Evolutionary conservation across 306 rosid genomes (phyloP).

Genomic region (Quercus ilex): DNA sequence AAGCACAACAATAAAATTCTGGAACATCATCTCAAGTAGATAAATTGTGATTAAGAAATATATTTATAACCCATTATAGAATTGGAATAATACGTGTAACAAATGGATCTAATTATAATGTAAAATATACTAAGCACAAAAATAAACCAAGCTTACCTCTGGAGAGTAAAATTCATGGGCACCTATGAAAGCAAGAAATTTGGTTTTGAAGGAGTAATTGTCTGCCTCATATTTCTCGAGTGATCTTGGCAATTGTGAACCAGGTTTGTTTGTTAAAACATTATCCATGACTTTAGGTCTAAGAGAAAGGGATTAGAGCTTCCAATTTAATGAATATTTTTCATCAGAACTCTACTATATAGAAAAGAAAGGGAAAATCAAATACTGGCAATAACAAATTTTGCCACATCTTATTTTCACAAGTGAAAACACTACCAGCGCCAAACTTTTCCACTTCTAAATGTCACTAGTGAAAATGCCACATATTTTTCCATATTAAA

Average conservation of each 20-base stretch:
- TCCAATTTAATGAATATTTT: background rate
- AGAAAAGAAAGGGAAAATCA: background rate
- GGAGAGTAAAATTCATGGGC: slow-evolving; percentile 36
- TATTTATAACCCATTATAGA: no score
- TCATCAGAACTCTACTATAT: background rate
- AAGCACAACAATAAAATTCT: no score
- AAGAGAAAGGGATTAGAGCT: background rate
- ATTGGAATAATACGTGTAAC: no score
- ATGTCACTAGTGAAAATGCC: background rate
- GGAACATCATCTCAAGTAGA: no score
- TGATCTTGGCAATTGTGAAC: slow-evolving; percentile 1
- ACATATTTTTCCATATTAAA: background rate
- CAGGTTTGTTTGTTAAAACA: background rate
- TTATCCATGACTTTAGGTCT: slow-evolving; percentile 23
- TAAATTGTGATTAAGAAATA: no score
- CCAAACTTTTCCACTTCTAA: background rate
- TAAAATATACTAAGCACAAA: background rate
- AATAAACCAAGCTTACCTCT: slow-evolving; percentile 31
- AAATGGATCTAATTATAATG: no score
- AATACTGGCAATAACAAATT: no score
- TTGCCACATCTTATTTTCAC: no score
- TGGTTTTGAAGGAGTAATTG: slow-evolving; percentile 9
- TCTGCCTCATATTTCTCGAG: background rate
- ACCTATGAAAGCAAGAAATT: slow-evolving; percentile 38
- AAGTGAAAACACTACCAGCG: background rate